phyloP scores from a whole-genome alignment of 257 asterid genomes.

The Capsicum rhomboideum region DNA sequence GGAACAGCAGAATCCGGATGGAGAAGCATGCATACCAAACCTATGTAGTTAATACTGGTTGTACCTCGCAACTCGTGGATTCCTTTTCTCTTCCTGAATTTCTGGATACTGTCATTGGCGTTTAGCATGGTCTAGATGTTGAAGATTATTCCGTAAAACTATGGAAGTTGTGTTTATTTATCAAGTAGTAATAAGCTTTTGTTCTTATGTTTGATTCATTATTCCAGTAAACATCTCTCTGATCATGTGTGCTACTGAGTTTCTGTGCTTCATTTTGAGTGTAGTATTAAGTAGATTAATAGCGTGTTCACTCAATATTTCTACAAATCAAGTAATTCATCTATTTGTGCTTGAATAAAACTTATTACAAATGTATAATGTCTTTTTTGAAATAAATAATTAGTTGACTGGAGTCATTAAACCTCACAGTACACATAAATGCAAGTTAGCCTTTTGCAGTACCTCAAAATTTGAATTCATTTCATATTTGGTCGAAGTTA shows the following conservation, averaged over 20 bases:
- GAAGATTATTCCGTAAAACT: neutral
- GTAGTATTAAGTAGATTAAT: too few relatives aligned
- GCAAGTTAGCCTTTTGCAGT: too few relatives aligned
- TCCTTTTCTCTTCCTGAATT: neutral
- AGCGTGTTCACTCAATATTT: too few relatives aligned
- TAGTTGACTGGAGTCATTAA: too few relatives aligned
- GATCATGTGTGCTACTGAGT: neutral
- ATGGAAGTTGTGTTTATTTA: neutral
- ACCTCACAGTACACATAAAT: too few relatives aligned
- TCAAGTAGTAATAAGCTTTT: neutral
- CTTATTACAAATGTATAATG: too few relatives aligned
- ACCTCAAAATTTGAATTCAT: too few relatives aligned
- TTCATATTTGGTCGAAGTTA: too few relatives aligned
- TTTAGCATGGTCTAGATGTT: neutral
- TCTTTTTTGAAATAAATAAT: too few relatives aligned
- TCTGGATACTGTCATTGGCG: neutral
- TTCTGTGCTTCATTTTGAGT: neutral
- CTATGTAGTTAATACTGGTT: constrained; percentile 14
- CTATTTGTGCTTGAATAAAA: too few relatives aligned
- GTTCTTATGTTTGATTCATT: neutral
- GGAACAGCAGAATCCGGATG: neutral
- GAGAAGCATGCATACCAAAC: constrained; percentile 40
- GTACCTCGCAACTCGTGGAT: neutral
- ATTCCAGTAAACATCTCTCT: neutral
- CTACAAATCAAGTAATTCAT: too few relatives aligned